Evolutionary conservation across 768 basidiomycete genomes (phyloP).

Genomic region (Tephrocybe rancida): DNA sequence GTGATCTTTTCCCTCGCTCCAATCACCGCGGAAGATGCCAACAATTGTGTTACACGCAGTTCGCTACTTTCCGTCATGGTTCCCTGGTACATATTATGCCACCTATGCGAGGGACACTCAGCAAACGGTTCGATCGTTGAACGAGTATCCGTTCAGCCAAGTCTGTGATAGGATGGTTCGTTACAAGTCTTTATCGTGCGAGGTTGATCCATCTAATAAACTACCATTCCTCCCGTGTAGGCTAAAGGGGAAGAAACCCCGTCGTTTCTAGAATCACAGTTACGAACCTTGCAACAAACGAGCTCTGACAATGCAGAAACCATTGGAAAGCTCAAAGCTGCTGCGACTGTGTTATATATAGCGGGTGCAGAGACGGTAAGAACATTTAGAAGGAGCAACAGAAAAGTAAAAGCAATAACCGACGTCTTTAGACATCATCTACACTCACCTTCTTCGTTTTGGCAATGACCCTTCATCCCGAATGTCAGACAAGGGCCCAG

Average conservation of each 20-base stretch:
- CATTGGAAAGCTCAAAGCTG: conserved; percentile 1
- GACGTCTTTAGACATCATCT: conserved; percentile 19
- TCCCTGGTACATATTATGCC: conserved; percentile 20
- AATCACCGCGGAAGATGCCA: too few relatives aligned
- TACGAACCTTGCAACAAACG: neutral
- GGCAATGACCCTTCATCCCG: conserved; percentile 25
- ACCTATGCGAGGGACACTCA: conserved; percentile 5
- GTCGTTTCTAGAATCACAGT: conserved; percentile 9
- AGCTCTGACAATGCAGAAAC: neutral
- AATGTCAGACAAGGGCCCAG: conserved; percentile 25
- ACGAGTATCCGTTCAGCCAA: conserved; percentile 15
- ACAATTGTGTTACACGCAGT: conserved; percentile 5
- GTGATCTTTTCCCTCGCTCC: neutral
- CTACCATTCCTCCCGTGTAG: neutral
- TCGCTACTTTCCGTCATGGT: conserved; percentile 20
- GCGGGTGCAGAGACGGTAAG: conserved; percentile 14
- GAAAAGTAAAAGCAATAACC: neutral
- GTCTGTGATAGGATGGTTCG: neutral
- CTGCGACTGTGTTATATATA: conserved; percentile 3
- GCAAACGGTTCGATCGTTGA: neutral
- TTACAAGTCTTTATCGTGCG: neutral
- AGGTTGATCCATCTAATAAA: neutral
- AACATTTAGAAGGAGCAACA: neutral
- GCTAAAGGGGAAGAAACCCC: conserved; percentile 3
- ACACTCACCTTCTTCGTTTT: conserved; percentile 22